These are phyloP conservation scores for Solanum boliviense DNA, from an alignment of 257 asterid genomes.

Conservation along the genomic window DNA sequence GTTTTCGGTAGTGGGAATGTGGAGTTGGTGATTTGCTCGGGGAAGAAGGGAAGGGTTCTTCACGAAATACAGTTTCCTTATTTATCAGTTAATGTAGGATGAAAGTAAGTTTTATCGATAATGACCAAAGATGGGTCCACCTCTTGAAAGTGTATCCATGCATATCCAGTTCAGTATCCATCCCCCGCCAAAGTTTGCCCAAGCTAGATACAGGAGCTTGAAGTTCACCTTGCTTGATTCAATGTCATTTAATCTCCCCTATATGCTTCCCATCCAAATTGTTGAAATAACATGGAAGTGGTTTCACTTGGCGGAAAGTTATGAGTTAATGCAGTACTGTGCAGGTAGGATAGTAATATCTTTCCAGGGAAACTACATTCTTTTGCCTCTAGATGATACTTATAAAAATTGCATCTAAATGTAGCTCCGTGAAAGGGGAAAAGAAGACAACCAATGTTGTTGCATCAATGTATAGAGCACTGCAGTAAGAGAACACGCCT, in stretches of 20 bases:
- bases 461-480: background rate
- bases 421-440: background rate
- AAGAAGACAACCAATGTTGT: background rate
- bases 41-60: background rate
- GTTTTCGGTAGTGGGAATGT: background rate
- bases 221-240: background rate
- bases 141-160: background rate
- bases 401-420: background rate
- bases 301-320: background rate
- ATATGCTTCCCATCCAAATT: background rate
- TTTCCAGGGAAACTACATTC: background rate
- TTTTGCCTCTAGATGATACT: background rate
- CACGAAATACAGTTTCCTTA: background rate
- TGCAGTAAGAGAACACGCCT: background rate
- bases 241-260: background rate
- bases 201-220: background rate
- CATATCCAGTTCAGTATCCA: background rate
- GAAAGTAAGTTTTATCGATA: background rate
- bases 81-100: background rate
- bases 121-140: background rate
- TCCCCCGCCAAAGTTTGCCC: background rate
- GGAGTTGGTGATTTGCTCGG: background rate
- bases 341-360: background rate
- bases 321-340: background rate
- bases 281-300: background rate